These are phyloP conservation scores for Aspergillus sp. DNA, from an alignment of 2,329 filamentous ascomycete species.

Conservation along the genomic window DNA sequence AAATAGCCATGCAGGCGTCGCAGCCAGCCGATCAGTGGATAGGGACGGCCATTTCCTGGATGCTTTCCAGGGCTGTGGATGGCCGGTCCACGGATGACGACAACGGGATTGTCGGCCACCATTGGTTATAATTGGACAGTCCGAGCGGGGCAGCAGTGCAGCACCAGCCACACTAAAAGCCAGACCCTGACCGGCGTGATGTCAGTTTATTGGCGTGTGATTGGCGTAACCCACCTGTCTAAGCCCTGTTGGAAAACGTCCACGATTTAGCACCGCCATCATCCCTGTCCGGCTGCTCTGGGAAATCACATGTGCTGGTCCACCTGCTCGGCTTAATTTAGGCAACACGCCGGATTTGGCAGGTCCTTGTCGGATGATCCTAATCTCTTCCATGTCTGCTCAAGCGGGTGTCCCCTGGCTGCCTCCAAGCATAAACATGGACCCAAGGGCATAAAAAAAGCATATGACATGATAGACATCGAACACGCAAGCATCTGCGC, in stretches of 20 bases:
- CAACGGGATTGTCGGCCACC: neutral
- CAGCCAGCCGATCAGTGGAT: constrained; percentile 24
- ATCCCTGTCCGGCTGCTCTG: neutral
- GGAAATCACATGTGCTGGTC: neutral
- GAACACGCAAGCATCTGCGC: no score
- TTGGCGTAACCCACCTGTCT: neutral
- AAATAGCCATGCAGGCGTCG: constrained; percentile 21
- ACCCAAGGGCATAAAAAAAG: neutral
- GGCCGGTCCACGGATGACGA: constrained; percentile 23
- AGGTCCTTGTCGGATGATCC: neutral
- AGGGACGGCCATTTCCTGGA: constrained; percentile 10
- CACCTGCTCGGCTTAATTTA: neutral
- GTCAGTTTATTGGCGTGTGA: neutral
- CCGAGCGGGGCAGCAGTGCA: constrained; percentile 8
- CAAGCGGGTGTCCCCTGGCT: neutral
- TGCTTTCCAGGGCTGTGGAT: constrained; percentile 8
- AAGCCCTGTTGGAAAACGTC: neutral
- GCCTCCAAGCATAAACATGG: neutral
- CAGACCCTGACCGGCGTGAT: neutral
- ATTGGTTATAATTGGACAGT: neutral
- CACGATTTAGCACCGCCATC: neutral
- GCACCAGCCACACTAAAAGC: neutral
- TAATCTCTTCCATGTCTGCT: neutral
- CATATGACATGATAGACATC: neutral
- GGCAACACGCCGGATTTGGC: neutral